phyloP scores from a whole-genome alignment of 805 yeast species.

The Ogataea allantospora region DNA sequence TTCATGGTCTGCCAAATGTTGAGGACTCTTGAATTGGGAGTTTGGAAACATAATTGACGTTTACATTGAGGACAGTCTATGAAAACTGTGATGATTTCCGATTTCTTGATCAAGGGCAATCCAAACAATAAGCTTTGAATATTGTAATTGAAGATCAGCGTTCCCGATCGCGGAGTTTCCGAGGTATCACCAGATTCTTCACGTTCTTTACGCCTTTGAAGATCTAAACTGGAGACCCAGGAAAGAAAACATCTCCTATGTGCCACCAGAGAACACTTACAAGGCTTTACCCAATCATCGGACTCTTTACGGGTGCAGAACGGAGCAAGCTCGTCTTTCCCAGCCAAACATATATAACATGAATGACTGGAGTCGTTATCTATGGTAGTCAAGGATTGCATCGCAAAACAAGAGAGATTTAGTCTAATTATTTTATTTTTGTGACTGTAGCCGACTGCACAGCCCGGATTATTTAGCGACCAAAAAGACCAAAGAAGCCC shows the following conservation, averaged over 20 bases:
- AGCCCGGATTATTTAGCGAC: slow-evolving; percentile 36
- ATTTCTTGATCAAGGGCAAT: slow-evolving; percentile 16
- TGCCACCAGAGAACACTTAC: slow-evolving; percentile 44
- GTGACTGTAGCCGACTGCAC: slow-evolving; percentile 2
- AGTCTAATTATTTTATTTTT: background rate
- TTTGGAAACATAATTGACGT: slow-evolving; percentile 29
- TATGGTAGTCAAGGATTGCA: slow-evolving; percentile 21
- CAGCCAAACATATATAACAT: slow-evolving; percentile 33
- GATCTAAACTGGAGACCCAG: slow-evolving; percentile 38
- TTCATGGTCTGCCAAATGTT: slow-evolving; percentile 14
- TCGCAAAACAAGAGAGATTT: background rate
- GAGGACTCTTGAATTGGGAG: slow-evolving; percentile 21
- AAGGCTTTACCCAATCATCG: slow-evolving; percentile 44
- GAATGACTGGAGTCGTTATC: slow-evolving; percentile 12
- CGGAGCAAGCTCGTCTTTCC: slow-evolving; percentile 33
- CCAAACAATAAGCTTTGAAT: slow-evolving; percentile 19
- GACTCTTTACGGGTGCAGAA: slow-evolving; percentile 30
- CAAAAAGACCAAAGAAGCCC: slow-evolving; percentile 75
- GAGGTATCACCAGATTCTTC: slow-evolving; percentile 3
- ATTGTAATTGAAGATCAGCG: slow-evolving; percentile 16
- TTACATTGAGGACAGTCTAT: slow-evolving; percentile 41
- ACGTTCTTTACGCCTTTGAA: slow-evolving; percentile 19
- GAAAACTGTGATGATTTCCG: slow-evolving; percentile 21
- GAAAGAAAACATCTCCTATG: slow-evolving; percentile 44
- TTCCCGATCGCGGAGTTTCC: slow-evolving; percentile 5